Conservation (phyloP, 768 basidiomycete species). For the Suillus occidentalis region DNA sequence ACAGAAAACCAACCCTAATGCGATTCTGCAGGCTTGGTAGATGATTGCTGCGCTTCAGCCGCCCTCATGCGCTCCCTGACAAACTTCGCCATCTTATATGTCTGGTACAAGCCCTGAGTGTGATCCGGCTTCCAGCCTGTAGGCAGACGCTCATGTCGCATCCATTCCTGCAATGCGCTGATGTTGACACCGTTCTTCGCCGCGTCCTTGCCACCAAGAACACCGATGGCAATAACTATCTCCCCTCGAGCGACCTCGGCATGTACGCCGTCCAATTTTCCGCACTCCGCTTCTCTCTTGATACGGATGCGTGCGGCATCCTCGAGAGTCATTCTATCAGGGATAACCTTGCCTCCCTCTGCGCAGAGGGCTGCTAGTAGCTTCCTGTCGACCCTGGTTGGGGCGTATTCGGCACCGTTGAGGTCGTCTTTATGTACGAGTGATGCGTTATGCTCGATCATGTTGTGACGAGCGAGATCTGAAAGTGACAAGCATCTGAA, state of each 20-base stretch:
- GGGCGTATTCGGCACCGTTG: constrained; percentile 45
- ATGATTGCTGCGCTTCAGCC: constrained; percentile 9
- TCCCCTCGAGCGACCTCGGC: constrained; percentile 67
- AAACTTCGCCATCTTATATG: constrained; percentile 29
- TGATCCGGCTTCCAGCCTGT: constrained; percentile 34
- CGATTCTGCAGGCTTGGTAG: background rate
- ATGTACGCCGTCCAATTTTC: constrained; percentile 44
- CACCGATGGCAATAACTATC: constrained; percentile 62
- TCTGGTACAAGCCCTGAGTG: constrained; percentile 28
- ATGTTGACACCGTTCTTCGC: constrained; percentile 43
- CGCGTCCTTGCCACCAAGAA: constrained; percentile 38
- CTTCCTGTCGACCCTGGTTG: constrained; percentile 35
- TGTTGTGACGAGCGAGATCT: constrained; percentile 47
- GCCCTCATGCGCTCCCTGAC: constrained; percentile 29
- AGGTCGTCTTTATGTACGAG: constrained; percentile 51
- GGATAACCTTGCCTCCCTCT: constrained; percentile 31
- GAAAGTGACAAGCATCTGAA: constrained; percentile 35
- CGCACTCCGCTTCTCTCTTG: constrained; percentile 47
- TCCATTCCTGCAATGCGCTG: constrained; percentile 50
- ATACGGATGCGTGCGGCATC: constrained; percentile 51
- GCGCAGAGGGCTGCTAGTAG: constrained; percentile 41
- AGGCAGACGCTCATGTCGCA: constrained; percentile 52
- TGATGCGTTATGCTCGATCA: constrained; percentile 61
- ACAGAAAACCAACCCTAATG: background rate
- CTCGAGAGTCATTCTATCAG: constrained; percentile 29